Conservation (phyloP, 2,329 filamentous ascomycete species). For the Neocucurbitaria cava region DNA sequence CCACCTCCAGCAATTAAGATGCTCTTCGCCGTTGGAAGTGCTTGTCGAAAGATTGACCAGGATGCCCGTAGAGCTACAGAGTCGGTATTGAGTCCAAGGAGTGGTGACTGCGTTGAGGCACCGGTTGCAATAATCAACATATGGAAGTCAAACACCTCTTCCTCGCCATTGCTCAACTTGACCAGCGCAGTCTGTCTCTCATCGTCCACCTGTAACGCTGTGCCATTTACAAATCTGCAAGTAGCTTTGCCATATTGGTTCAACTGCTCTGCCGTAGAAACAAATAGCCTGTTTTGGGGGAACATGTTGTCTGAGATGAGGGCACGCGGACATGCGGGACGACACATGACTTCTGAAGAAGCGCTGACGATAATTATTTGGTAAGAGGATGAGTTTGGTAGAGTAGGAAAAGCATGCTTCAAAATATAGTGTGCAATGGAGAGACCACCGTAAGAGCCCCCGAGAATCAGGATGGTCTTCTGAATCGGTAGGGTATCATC, state of each 20-base stretch:
- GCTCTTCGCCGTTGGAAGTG: constrained; percentile 36
- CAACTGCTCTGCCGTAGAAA: constrained; percentile 44
- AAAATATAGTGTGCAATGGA: constrained; percentile 47
- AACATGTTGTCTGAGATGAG: constrained; percentile 45
- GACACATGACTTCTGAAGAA: constrained; percentile 41
- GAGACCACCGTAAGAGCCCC: constrained; percentile 48
- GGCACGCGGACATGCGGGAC: constrained; percentile 43
- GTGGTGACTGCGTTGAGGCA: constrained; percentile 42
- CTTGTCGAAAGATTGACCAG: constrained; percentile 47
- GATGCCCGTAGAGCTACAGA: constrained; percentile 37
- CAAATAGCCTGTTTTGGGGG: constrained; percentile 44
- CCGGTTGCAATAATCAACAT: constrained; percentile 49
- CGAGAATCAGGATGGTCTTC: constrained; percentile 48
- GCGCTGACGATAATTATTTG: constrained; percentile 45
- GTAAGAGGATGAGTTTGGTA: constrained; percentile 36
- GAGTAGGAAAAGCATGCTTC: constrained; percentile 36
- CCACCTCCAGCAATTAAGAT: constrained; percentile 49
- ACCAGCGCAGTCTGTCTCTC: constrained; percentile 44
- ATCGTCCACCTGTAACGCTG: constrained; percentile 39
- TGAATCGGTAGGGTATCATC: neutral
- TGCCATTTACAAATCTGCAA: constrained; percentile 49
- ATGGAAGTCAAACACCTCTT: constrained; percentile 40
- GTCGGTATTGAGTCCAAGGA: constrained; percentile 47
- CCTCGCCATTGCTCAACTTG: constrained; percentile 18
- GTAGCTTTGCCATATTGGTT: constrained; percentile 40